These are phyloP conservation scores for Beauveria australis DNA, from an alignment of 2,329 filamentous ascomycete species.

Conservation along the genomic window DNA sequence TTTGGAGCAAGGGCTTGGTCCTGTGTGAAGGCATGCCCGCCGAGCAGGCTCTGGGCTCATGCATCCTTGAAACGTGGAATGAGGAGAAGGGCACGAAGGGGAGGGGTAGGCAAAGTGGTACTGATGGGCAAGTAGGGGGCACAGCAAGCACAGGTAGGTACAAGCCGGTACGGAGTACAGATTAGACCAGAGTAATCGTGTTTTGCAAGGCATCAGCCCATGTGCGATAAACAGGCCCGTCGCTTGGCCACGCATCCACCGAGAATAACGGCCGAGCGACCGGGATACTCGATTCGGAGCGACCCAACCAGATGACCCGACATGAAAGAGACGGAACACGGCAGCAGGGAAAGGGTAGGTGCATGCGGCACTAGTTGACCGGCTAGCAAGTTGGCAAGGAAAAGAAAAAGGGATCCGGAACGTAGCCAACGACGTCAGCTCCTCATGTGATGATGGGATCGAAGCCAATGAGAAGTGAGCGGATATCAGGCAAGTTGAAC, in stretches of 20 bases:
- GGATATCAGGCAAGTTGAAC: background rate
- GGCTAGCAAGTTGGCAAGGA: background rate
- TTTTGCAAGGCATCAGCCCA: background rate
- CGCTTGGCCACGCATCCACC: background rate
- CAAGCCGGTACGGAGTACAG: background rate
- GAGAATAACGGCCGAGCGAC: background rate
- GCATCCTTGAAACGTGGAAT: background rate
- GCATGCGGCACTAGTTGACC: background rate
- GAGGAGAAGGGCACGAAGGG: background rate
- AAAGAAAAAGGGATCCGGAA: background rate
- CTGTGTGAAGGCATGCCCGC: background rate
- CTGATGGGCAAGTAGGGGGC: too few species aligned
- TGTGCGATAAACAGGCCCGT: background rate
- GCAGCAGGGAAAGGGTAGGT: background rate
- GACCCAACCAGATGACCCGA: background rate
- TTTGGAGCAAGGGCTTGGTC: background rate
- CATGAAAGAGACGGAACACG: background rate
- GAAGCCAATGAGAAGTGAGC: constrained; percentile 2
- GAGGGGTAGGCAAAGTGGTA: background rate
- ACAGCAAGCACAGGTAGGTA: too few species aligned
- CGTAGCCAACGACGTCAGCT: background rate
- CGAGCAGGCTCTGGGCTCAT: background rate
- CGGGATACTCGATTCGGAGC: constrained; percentile 8
- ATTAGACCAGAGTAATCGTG: background rate
- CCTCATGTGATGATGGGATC: background rate